phyloP scores from a whole-genome alignment of 2,329 filamentous ascomycete genomes.

The Fusarium neocosmosporiellum region DNA sequence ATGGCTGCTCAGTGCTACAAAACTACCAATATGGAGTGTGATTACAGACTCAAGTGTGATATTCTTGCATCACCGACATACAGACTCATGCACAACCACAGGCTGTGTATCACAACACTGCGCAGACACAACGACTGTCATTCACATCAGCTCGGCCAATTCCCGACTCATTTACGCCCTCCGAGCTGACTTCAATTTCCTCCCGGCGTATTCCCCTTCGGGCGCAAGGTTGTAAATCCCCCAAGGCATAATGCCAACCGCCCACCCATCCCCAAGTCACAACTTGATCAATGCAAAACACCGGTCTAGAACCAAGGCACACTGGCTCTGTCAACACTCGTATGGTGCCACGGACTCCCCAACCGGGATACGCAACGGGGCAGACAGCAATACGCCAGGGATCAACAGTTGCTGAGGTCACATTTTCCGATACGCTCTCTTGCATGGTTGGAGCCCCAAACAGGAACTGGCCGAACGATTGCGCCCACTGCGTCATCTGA shows the following conservation, averaged over 20 bases:
- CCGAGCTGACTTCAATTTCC: neutral
- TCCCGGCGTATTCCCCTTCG: neutral
- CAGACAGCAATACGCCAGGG: conserved; percentile 53
- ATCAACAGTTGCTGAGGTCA: neutral
- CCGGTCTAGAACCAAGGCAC: conserved; percentile 23
- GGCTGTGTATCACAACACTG: neutral
- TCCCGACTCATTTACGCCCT: neutral
- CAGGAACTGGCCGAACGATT: conserved; percentile 56
- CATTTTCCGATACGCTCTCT: conserved; percentile 72
- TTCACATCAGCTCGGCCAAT: neutral
- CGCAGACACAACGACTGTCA: neutral
- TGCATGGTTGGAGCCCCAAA: conserved; percentile 51
- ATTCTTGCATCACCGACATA: neutral
- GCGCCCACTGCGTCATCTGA: conserved; percentile 6
- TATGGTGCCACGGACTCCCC: conserved; percentile 15
- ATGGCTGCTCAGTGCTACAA: neutral
- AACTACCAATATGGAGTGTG: neutral
- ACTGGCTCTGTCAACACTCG: neutral
- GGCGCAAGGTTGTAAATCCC: neutral
- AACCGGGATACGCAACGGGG: conserved; percentile 62
- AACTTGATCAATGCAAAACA: conserved; percentile 67
- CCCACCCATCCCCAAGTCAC: neutral
- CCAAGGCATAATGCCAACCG: neutral
- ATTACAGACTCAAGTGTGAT: neutral
- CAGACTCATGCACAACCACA: neutral